Evolutionary conservation across 768 basidiomycete species (phyloP).

Genomic region (Lactarius vividus): DNA sequence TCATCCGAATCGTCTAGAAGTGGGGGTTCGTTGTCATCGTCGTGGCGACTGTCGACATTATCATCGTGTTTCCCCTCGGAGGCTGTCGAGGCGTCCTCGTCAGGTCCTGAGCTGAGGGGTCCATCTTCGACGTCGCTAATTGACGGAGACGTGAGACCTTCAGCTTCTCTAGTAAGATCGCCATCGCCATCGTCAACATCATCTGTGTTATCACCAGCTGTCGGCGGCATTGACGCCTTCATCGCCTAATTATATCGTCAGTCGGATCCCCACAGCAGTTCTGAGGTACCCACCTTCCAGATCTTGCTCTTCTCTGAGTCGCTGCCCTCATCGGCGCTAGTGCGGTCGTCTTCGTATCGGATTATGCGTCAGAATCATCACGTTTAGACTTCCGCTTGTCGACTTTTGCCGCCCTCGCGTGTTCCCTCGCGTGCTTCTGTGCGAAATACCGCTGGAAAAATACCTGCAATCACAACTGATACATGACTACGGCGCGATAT

Average conservation of each 20-base stretch:
- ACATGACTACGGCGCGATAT: slow-evolving; percentile 1
- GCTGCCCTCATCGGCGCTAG: slow-evolving; percentile 42
- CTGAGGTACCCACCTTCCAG: slow-evolving; percentile 69
- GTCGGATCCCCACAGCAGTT: background rate
- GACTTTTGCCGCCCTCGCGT: slow-evolving; percentile 47
- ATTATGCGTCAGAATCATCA: slow-evolving; percentile 37
- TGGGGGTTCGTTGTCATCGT: slow-evolving; percentile 43
- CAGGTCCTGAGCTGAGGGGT: slow-evolving; percentile 33
- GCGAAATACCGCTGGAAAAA: slow-evolving; percentile 93
- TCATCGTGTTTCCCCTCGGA: slow-evolving; percentile 30
- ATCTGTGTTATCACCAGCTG: slow-evolving; percentile 37
- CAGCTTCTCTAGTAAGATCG: slow-evolving; percentile 31
- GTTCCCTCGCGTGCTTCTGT: slow-evolving; percentile 58
- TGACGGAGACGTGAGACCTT: slow-evolving; percentile 24
- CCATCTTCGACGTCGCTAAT: slow-evolving; percentile 32
- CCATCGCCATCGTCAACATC: slow-evolving; percentile 33
- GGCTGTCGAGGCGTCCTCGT: slow-evolving; percentile 38
- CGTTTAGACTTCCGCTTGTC: slow-evolving; percentile 44
- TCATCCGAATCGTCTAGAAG: slow-evolving; percentile 72
- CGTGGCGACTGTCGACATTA: slow-evolving; percentile 25
- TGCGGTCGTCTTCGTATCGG: slow-evolving; percentile 35
- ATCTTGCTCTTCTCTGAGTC: slow-evolving; percentile 67
- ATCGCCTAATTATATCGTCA: slow-evolving; percentile 58
- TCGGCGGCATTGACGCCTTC: slow-evolving; percentile 87
- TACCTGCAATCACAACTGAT: slow-evolving; percentile 44